Evolutionary conservation across 352 stramenopile species (phyloP).

Genomic region (Hyaloperonospora brassicae): DNA sequence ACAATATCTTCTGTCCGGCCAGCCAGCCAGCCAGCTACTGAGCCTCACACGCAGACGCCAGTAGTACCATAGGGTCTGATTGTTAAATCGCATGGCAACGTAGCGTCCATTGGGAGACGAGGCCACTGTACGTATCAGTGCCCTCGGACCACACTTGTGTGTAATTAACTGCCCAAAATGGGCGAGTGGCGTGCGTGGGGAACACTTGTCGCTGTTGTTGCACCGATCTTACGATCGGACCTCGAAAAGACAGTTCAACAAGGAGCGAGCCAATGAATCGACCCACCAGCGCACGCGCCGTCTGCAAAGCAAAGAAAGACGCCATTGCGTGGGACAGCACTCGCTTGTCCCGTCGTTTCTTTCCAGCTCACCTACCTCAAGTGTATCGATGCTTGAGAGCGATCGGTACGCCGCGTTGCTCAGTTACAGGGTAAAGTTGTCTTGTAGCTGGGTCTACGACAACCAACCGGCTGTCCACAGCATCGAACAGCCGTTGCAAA

Average conservation of each 20-base stretch:
- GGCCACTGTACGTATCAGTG: too few species aligned
- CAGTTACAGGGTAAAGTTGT: too few species aligned
- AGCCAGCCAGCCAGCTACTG: too few species aligned
- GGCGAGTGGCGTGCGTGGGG: conserved; percentile 4
- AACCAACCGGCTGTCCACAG: too few species aligned
- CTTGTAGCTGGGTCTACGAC: too few species aligned
- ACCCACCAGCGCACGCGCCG: not conserved
- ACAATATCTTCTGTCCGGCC: too few species aligned
- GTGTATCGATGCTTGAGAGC: too few species aligned
- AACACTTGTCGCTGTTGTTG: not conserved
- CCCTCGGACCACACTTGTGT: not conserved
- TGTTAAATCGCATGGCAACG: conserved; percentile 3
- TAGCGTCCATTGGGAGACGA: not conserved
- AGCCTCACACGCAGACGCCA: not conserved
- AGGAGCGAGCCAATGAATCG: conserved; percentile 3
- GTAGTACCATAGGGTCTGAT: not conserved
- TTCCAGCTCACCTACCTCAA: not conserved
- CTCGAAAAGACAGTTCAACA: conserved; percentile 11
- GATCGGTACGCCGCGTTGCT: too few species aligned
- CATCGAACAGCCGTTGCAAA: too few species aligned
- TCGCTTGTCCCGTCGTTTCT: not conserved
- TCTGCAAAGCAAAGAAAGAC: not conserved
- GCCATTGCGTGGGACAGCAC: too few species aligned
- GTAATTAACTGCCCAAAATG: conserved; percentile 19
- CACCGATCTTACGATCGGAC: conserved; percentile 17